Evolutionary conservation across 2,329 filamentous ascomycete species (phyloP), one percentile per base, ranked within the genome.

Genomic region (Cordyceps javanica): DNA sequence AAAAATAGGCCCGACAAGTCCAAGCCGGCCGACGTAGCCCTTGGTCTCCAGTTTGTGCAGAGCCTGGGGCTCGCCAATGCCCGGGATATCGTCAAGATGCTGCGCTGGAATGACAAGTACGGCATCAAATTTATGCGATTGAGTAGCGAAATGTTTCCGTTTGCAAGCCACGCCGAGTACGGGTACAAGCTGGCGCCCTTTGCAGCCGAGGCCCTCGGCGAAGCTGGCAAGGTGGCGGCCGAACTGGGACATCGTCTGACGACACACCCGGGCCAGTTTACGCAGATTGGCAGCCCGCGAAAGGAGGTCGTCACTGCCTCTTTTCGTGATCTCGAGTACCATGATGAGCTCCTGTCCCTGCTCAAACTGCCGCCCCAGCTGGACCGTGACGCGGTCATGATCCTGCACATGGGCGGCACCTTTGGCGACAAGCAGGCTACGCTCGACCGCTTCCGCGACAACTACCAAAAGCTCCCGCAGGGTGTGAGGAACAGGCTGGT

Each of bases 61-160:
- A 78, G 82, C 0, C 71, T 97, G 2, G 90, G 91, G 0, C 70
- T 96, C 11, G 84, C 89, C 16, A 97, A 97, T 70, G 88, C 89
- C 1, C 80, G 83, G 41, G 93, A 97, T 65, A 83, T 97, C 32
- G 74, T 81, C 58, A 96, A 95, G 71, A 90, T 97, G 83, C 67
- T 97, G 9, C 82, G 85, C 1, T 97, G 93, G 93, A 97, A 97
- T 67, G 87, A 95, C 62, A 89, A 85, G 63, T 97, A 93, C 62
- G 87, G 88, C 39, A 97, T 97, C 72, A 92, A 86, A 64, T 97
- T 97, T 70, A 84, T 97, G 82, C 84, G 93, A 1, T 77, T 97
- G 21, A 96, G 90, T 64, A 96, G 90, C 56, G 93, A 97, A 65
- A 97, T 97, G 89, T 97, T 97, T 62, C 93, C 93, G 0, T 97